These are phyloP conservation scores for Clathrus columnatus DNA, from an alignment of 768 basidiomycete species.

Conservation along the genomic window DNA sequence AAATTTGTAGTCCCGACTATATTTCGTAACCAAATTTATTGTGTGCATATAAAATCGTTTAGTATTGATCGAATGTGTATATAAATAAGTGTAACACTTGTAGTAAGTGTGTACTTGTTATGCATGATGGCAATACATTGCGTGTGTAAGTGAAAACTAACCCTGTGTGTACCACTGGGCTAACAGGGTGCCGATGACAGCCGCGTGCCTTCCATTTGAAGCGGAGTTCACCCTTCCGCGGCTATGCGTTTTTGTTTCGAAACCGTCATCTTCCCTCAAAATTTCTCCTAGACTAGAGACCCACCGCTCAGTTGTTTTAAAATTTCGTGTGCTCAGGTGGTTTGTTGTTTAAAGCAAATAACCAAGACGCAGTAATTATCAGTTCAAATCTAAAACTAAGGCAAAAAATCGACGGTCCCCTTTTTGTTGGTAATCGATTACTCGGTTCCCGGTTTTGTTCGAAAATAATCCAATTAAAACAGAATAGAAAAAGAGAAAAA, in stretches of 20 bases:
- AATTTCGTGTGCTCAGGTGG: not conserved
- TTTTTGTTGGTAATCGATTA: not conserved
- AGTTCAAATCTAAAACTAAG: not conserved
- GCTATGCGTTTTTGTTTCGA: not conserved
- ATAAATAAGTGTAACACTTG: too few species aligned
- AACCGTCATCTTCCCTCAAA: not conserved
- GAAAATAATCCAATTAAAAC: not conserved
- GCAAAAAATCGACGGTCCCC: not conserved
- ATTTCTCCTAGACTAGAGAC: not conserved
- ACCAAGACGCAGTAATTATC: not conserved
- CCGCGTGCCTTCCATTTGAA: not conserved
- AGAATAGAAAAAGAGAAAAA: not conserved
- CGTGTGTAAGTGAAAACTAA: not conserved
- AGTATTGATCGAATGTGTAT: too few species aligned
- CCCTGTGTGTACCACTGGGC: not conserved
- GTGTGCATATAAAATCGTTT: too few species aligned
- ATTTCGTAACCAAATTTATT: constrained; percentile 1
- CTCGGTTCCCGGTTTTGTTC: not conserved
- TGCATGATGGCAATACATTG: not conserved
- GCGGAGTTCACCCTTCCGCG: not conserved
- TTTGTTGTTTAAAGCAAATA: not conserved
- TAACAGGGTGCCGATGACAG: not conserved
- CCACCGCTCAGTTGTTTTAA: not conserved
- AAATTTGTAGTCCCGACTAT: constrained; percentile 6
- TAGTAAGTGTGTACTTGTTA: too few species aligned